Percentiles rank a stretch among this genome's conserved stretches.
These are phyloP conservation scores for Gelatoporia subvermispora DNA, from an alignment of 768 basidiomycete species.

Conservation along the genomic window DNA sequence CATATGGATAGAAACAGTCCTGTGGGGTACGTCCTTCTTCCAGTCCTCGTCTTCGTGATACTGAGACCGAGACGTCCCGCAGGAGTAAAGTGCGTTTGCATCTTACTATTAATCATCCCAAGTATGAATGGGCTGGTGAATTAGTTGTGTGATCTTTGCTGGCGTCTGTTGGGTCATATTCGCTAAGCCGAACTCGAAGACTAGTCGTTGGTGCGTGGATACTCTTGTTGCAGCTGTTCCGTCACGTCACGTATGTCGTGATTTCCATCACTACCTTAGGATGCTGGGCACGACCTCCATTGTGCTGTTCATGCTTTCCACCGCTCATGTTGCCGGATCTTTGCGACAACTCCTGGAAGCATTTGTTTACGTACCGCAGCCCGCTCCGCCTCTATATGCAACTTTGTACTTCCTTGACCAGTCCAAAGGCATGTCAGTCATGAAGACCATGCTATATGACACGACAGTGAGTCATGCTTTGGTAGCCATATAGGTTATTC, in stretches of 20 bases:
- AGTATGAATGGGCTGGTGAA: too few relatives aligned
- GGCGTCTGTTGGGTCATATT: not conserved
- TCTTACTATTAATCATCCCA: too few relatives aligned
- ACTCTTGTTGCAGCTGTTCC: too few relatives aligned
- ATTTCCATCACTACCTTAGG: too few relatives aligned
- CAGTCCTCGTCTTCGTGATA: too few relatives aligned
- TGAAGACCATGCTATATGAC: not conserved
- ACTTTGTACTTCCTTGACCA: not conserved
- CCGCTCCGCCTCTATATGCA: not conserved
- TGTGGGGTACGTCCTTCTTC: slow-evolving; percentile 2
- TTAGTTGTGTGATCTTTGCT: not conserved
- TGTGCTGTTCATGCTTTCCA: not conserved
- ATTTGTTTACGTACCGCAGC: not conserved
- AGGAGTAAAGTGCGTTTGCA: too few relatives aligned
- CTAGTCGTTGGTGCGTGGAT: too few relatives aligned
- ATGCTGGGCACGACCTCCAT: not conserved
- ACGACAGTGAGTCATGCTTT: not conserved
- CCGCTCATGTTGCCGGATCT: not conserved
- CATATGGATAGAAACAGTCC: not conserved
- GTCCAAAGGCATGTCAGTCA: not conserved
- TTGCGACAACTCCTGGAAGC: not conserved
- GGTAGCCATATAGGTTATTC: not conserved
- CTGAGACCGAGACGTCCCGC: too few relatives aligned
- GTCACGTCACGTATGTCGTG: too few relatives aligned
- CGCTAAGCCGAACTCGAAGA: too few relatives aligned